Evolutionary conservation across 148 eudicot species (phyloP), one percentile per base, ranked within the genome.

Genomic region (Agrostemma githago): DNA sequence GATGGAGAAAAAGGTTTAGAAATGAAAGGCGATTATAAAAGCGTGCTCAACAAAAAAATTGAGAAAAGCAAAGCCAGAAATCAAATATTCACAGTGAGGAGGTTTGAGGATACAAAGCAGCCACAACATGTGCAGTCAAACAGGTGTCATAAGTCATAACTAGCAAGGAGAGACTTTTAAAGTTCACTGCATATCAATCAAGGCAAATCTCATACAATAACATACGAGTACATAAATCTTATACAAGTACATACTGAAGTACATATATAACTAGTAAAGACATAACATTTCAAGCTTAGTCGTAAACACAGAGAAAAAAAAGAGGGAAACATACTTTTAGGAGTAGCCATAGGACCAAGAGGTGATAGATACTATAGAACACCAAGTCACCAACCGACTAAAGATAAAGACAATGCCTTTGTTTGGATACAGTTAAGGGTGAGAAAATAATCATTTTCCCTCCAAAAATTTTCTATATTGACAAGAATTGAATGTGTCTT

Each of bases 1-100:
- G 9, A 40, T 41, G 48, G 67, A 70, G 66, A 66, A 44, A 26
- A 12, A 4, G 17, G 38, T 39, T 71, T 19, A 76, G 70, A 39
- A 14, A 69, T 57, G 54, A 8, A 12, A 8, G 21, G 10, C 39
- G 56, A 17, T 46, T 34, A 17, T 5, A 8, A 8, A 51, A 51
- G 56, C 4, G 56, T 51, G 56, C 56, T 51, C 56, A 51, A 51
- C 56, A 10, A 51, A 51, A 48, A 12, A 48, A 51, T 51, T 14
- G 56, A 51, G 56, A 51, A 48, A 48, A 51, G 4, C 56, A 51
- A 51, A 51, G 56, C 56, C 56, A 11, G 56, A 8, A 10, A 9
- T 12, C 56, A 3, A 14, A 51, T 51, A 10, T 51, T 51, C 56
- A 51, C 56, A 51, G 11, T 51, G 56, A 51, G 15, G 56, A 51